A percentile compares a stretch with the other conserved stretches of the same genome.
These are phyloP conservation scores for Trichoderma brevicompactum DNA, from an alignment of 2,329 filamentous ascomycete species.

Conservation along the genomic window DNA sequence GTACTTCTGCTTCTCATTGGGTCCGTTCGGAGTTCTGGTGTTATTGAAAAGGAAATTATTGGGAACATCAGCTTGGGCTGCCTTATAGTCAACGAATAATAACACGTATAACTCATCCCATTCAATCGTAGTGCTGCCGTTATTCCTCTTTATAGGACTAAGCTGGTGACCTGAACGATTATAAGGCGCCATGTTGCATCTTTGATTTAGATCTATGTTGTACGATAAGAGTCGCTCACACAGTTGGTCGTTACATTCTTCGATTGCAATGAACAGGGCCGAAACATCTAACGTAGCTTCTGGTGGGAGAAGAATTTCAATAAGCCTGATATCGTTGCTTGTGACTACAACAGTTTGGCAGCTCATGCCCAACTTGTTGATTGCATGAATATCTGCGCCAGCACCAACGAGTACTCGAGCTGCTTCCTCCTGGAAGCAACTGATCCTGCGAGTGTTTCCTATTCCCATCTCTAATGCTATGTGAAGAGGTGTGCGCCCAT, in stretches of 20 bases:
- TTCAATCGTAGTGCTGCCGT: background rate
- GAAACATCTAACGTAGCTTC: background rate
- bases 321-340: constrained; percentile 28
- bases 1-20: background rate
- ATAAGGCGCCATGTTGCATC: background rate
- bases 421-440: constrained; percentile 30
- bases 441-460: background rate
- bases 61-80: background rate
- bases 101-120: background rate
- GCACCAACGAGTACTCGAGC: constrained; percentile 31
- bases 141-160: background rate
- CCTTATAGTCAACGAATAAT: background rate
- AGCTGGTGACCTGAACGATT: background rate
- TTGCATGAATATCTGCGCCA: constrained; percentile 33
- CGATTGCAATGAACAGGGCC: background rate
- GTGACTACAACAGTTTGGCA: constrained; percentile 20
- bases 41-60: background rate
- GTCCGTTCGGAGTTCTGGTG: background rate
- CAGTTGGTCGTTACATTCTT: background rate
- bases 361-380: constrained; percentile 19
- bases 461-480: constrained; percentile 18
- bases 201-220: background rate
- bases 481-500: constrained; percentile 32
- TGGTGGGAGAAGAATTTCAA: background rate
- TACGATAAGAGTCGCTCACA: background rate